Base-by-base conservation (phyloP, 2,329 filamentous ascomycete species). In the Myriangium duriaei region DNA sequence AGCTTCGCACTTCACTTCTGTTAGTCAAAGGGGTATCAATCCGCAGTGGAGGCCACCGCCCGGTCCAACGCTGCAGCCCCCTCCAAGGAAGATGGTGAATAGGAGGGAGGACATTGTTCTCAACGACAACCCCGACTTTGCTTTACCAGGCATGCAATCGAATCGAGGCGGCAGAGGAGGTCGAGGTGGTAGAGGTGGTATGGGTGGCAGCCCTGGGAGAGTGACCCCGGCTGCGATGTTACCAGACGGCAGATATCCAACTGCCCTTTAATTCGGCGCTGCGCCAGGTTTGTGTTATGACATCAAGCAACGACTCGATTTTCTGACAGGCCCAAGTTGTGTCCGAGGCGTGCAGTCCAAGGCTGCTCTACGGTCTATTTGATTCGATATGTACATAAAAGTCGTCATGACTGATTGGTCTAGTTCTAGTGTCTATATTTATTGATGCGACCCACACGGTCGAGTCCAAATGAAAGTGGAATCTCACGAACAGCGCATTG, bases 1-100 rank as follows among this genome's bases (percentile, higher is more conserved):
- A 52, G 72, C 75, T 15, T 88, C 79, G 32, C 82, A 81, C 49
- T 95, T 94, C 60, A 95, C 88, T 1, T 91, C 82, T 9, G 80
- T 96, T 32, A 88, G 81, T 0, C 86, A 95, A 59, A 74, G 88
- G 21, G 81, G 82, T 1, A 65, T 95, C 39, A 95, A 95, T 56
- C 88, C 87, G 5, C 77, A 79, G 43, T 95, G 88, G 87, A 74
- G 81, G 28, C 60, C 60, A 9, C 49, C 50, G n/a, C 60, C 59
- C 45, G 74, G 72, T 2, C 64, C 68, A 18, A 63, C 5, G 38
- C 30, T 17, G 3, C 32, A 31, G 40, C 40, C 13, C 12, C 39
- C 10, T 24, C 32, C 18, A 26, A 7, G 21, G 18, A 28, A 13
- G 33, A 38, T 26, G 46, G 43, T 47, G 62, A 60, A 47, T 63